Conservation (phyloP, 257 asterid genomes). For the Lantana camara region DNA sequence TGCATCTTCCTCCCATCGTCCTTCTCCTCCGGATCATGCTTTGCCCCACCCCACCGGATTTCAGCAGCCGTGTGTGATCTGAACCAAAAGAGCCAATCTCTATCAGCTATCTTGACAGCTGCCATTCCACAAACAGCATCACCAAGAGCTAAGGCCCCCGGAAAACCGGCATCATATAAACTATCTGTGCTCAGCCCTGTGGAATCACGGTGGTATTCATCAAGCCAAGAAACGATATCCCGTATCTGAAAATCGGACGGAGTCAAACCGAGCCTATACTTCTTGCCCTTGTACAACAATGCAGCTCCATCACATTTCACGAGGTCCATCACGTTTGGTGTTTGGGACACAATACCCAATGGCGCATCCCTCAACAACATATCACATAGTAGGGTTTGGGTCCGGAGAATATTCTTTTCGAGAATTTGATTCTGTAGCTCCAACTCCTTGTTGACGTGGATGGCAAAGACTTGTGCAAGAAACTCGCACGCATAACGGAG, state of each 20-base stretch:
- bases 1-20: constrained; percentile 91
- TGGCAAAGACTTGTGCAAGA: constrained; percentile 89
- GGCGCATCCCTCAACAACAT: constrained; percentile 90
- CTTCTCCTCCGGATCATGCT: constrained; percentile 72
- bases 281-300: constrained; percentile 56
- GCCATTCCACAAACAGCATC: constrained; percentile 92
- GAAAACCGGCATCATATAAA: constrained; percentile 84
- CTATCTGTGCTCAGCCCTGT: constrained; percentile 93
- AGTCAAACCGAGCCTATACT: constrained; percentile 58
- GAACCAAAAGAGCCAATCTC: constrained; percentile 96
- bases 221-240: constrained; percentile 85
- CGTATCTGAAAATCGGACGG: constrained; percentile 72
- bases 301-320: constrained; percentile 87
- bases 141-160: constrained; percentile 87
- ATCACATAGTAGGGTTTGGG: constrained; percentile 89
- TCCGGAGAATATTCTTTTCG: constrained; percentile 83
- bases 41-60: constrained; percentile 92
- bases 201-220: constrained; percentile 79
- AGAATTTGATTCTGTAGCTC: constrained; percentile 78
- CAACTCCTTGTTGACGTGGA: constrained; percentile 87
- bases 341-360: constrained; percentile 81
- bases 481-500: constrained; percentile 95
- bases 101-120: constrained; percentile 74
- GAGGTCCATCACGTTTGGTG: constrained; percentile 88
- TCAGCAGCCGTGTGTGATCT: constrained; percentile 89